A percentile compares a stretch with the other conserved stretches of the same genome.
Evolutionary conservation across 1,284 basidiomycete genomes (phyloP).

Genomic region (Trichosporon sp.): DNA sequence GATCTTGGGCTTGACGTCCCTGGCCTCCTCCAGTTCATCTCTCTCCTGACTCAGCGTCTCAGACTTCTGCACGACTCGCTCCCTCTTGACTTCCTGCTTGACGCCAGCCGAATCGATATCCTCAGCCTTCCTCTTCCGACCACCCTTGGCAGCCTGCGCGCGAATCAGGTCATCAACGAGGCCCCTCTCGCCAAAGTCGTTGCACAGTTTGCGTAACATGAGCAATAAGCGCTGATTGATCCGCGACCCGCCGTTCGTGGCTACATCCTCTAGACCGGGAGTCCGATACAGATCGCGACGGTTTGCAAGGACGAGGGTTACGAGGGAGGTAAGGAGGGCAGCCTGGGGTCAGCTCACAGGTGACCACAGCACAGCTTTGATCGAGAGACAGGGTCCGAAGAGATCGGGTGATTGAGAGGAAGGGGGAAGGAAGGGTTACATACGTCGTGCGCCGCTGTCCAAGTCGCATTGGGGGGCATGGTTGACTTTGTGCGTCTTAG

Average conservation of each 20-base stretch:
- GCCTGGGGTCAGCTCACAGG: conserved; percentile 5
- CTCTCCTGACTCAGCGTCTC: too few species aligned
- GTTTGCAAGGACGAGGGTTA: conserved; percentile 6
- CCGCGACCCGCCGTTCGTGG: conserved; percentile 15
- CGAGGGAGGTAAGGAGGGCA: conserved; percentile 7
- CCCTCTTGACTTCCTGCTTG: neutral
- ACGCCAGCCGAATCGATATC: neutral
- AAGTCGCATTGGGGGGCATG: neutral
- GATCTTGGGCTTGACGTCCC: neutral
- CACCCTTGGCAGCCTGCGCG: neutral
- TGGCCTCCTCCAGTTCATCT: neutral
- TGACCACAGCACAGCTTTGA: neutral
- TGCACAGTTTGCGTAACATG: conserved; percentile 9
- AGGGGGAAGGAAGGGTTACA: neutral
- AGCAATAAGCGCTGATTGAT: conserved; percentile 14
- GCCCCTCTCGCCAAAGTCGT: neutral
- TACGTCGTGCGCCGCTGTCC: neutral
- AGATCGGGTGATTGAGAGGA: neutral
- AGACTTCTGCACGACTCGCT: neutral
- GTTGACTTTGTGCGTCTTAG: too few species aligned
- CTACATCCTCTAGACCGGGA: conserved; percentile 17
- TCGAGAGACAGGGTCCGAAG: neutral
- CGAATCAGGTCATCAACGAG: neutral
- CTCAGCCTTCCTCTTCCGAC: neutral
- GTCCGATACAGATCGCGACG: conserved; percentile 16